Evolutionary conservation across 805 yeast genomes (phyloP).

Genomic region (Saturnispora quitensis): DNA sequence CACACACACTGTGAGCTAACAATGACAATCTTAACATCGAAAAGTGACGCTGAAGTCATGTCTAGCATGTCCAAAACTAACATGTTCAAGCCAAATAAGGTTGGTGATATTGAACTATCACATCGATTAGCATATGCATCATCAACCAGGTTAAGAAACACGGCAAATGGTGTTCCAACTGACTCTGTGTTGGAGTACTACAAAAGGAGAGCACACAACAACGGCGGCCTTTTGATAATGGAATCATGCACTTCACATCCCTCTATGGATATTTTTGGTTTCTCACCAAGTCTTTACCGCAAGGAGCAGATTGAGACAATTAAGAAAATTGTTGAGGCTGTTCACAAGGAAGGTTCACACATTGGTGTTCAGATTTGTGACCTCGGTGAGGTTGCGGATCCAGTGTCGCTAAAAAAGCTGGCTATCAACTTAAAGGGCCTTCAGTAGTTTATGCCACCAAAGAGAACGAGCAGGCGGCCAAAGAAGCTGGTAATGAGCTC

Average conservation of each 20-base stretch:
- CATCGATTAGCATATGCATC: constrained; percentile 41
- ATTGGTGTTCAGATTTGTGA: constrained; percentile 46
- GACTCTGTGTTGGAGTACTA: constrained; percentile 42
- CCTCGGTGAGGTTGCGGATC: constrained; percentile 34
- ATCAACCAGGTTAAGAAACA: constrained; percentile 36
- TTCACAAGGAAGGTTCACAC: constrained; percentile 42
- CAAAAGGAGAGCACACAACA: constrained; percentile 38
- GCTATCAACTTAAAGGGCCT: constrained; percentile 28
- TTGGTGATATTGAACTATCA: constrained; percentile 28
- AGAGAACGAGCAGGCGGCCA: constrained; percentile 29
- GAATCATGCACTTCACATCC: constrained; percentile 38
- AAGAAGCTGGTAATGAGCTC: constrained; percentile 34
- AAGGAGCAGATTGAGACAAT: constrained; percentile 40
- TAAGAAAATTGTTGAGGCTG: constrained; percentile 38
- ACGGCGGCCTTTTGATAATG: constrained; percentile 51
- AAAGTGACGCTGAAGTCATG: neutral
- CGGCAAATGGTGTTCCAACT: constrained; percentile 28
- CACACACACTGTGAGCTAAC: no score
- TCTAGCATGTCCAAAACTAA: constrained; percentile 6
- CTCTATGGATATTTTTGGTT: constrained; percentile 16
- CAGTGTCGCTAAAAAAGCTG: constrained; percentile 30
- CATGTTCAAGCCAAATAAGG: constrained; percentile 33
- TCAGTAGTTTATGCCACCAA: constrained; percentile 34
- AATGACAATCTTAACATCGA: neutral
- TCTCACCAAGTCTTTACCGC: constrained; percentile 19